Conservation (phyloP, 805 yeast genomes). For the Maudiozyma serrabonitensis region DNA sequence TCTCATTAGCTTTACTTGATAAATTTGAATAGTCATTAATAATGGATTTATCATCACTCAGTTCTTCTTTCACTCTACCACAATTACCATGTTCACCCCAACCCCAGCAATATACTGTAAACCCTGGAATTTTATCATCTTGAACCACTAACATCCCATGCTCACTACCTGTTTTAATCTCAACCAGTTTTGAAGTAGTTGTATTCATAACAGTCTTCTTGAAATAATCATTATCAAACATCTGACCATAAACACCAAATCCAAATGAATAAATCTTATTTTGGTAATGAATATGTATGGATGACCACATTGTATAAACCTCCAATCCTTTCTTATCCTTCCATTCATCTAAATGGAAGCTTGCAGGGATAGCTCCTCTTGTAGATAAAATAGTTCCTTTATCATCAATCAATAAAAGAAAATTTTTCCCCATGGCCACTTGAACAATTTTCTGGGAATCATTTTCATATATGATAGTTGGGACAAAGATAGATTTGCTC, state of each 20-base stretch:
- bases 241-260: slow-evolving; percentile 69
- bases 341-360: slow-evolving; percentile 11
- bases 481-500: slow-evolving; percentile 10
- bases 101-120: slow-evolving; percentile 69
- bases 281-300: slow-evolving; percentile 42
- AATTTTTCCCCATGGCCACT: slow-evolving; percentile 25
- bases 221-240: slow-evolving; percentile 22
- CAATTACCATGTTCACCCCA: slow-evolving; percentile 99
- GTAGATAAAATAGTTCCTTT: slow-evolving; percentile 8
- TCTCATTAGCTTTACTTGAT: slow-evolving; percentile 13
- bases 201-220: neutral
- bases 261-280: slow-evolving; percentile 45
- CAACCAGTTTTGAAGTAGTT: neutral
- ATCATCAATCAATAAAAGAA: slow-evolving; percentile 12
- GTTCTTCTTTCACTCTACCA: slow-evolving; percentile 33
- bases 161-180: slow-evolving; percentile 65
- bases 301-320: slow-evolving; percentile 60
- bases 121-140: slow-evolving; percentile 1
- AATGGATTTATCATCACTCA: neutral
- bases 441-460: slow-evolving; percentile 6
- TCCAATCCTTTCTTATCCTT: neutral
- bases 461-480: slow-evolving; percentile 10
- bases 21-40: slow-evolving; percentile 22
- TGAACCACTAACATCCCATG: slow-evolving; percentile 50
- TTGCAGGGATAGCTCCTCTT: slow-evolving; percentile 15